Base-by-base conservation (phyloP, 192 early-diverging fungal species). In the Coemansia sp. region DNA sequence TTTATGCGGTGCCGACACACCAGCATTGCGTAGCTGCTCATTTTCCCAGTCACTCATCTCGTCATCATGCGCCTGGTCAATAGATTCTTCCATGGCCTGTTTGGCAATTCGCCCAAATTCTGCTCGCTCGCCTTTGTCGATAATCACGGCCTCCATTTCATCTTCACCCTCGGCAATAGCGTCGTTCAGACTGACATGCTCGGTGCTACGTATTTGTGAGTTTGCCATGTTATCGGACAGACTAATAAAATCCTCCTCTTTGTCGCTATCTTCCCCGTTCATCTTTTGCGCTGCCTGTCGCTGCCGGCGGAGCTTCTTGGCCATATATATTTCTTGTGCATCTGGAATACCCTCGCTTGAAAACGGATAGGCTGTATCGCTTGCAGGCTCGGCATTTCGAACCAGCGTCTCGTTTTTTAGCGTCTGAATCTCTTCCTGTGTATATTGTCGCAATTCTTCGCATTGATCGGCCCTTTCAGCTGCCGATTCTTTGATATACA, bases 21-120 rank as follows among this genome's bases (percentile, higher is more conserved):
- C 77, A 1, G 77, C 77, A 34, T 61, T 79, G 48, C 71, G 77
- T 19, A 79, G 42, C 59, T 79, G 77, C 28, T 59, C 71, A 28
- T 62, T 63, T 31, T 79, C 77, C 77, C 77, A 79, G 20, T 79
- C 77, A 62, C 71, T 74, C 11, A 68, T 36, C 47, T 74, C 71
- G 10, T 64, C 71, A 10, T 62, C 66, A 25, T 78, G 69, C 15
- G 68, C 68, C 2, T 64, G 60, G 51, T 70, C 64, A 31, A 79
- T 69, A 1, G 67, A 60, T 31, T 74, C 64, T 25, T 70, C 65
- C 26, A 66, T 74, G 1, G 77, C 67, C 37, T 40, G 53, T 0
- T 65, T 68, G 17, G 62, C 12, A 26, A 22, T 65, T 4, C 47
- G 31, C n/a, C 42, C 55, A 48, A 66, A 73, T 53, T 62, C 64